phyloP scores from a whole-genome alignment of 2,329 filamentous ascomycete species.

The Colletotrichum chrysophilum region DNA sequence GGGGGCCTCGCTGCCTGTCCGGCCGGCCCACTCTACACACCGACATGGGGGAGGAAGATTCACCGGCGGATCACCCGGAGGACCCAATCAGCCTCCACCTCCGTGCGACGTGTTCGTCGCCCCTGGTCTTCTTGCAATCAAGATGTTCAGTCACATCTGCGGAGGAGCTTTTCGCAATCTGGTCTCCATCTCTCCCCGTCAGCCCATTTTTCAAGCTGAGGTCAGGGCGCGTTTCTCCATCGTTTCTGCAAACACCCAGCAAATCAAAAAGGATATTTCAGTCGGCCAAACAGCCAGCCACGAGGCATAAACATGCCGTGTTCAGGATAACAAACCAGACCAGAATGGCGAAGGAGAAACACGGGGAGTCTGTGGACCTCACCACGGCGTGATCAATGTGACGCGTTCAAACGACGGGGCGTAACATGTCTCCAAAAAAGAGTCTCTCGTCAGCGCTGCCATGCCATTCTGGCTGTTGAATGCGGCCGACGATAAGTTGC shows the following conservation, averaged over 20 bases:
- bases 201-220: conserved; percentile 18
- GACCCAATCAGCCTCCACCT: not conserved
- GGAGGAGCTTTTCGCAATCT: not conserved
- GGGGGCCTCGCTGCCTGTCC: not conserved
- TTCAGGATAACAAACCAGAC: not conserved
- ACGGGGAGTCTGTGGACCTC: not conserved
- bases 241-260: not conserved
- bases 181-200: not conserved
- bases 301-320: not conserved
- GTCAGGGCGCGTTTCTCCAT: conserved; percentile 16
- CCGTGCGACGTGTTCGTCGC: not conserved
- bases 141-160: not conserved
- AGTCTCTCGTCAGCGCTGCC: not conserved
- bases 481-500: not conserved
- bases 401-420: not conserved
- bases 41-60: not conserved
- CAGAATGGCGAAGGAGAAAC: not conserved
- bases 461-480: not conserved
- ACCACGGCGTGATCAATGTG: not conserved
- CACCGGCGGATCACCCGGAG: not conserved
- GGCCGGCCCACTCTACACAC: not conserved
- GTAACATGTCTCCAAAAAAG: not conserved
- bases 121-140: not conserved
- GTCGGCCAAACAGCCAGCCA: not conserved
- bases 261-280: not conserved